Evolutionary conservation across 2,329 filamentous ascomycete genomes (phyloP).

Genomic region (Aspergillus sp.): DNA sequence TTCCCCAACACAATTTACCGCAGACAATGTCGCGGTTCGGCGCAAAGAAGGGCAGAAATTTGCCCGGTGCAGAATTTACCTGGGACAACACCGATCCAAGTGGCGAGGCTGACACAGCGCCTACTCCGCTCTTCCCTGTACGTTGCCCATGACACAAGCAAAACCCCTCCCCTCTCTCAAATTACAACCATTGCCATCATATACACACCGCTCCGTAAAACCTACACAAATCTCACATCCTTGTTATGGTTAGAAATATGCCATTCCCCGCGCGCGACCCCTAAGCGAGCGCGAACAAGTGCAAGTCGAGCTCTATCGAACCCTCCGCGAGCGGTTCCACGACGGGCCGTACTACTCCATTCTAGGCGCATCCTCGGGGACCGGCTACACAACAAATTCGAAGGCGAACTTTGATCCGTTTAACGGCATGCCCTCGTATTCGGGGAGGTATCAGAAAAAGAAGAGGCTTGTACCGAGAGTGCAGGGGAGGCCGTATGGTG

Average conservation of each 20-base stretch:
- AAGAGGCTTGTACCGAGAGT: constrained; percentile 56
- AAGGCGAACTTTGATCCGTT: constrained; percentile 60
- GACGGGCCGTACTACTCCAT: constrained; percentile 61
- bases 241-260: constrained; percentile 34
- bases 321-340: constrained; percentile 55
- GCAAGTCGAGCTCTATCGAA: constrained; percentile 52
- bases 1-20: neutral
- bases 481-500: constrained; percentile 55
- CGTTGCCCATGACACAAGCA: constrained; percentile 14
- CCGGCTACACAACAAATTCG: constrained; percentile 43
- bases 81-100: constrained; percentile 39
- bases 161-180: neutral
- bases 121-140: constrained; percentile 50
- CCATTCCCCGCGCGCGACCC: constrained; percentile 32
- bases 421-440: constrained; percentile 61
- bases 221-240: neutral
- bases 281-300: constrained; percentile 45
- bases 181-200: neutral
- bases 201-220: neutral
- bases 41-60: constrained; percentile 37
- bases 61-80: constrained; percentile 43
- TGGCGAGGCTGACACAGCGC: constrained; percentile 44
- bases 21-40: constrained; percentile 41
- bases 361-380: constrained; percentile 42
- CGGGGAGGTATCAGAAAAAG: constrained; percentile 58